Base-by-base conservation (phyloP, 192 early-diverging fungal species). In the Obelidium mucronatum region DNA sequence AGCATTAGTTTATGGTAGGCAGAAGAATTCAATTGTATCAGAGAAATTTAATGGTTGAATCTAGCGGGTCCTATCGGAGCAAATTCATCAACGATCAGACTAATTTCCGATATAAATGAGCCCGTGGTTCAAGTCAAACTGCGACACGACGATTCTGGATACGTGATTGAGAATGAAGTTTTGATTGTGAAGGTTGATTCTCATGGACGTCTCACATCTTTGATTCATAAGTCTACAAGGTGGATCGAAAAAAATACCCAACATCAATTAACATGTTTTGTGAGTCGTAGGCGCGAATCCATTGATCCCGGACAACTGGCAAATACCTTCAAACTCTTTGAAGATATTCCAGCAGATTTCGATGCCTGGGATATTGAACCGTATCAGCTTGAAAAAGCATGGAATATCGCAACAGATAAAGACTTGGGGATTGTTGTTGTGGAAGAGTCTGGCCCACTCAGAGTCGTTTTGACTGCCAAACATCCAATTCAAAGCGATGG, bases 301-400 rank as follows among this genome's bases (percentile, higher is more conserved):
- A 82, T 93, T 67, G 82, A 62, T 78, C 35, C 40, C 69, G 56
- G 89, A 0, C 78, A 84, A 48, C 58, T 67, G 2, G 92, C 85
- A 35, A 97, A 98, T 84, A 85, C 91, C 24, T 88, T 97, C 58
- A 84, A 86, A 39, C 74, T 95, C 62, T 94, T 89, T 78, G 95
- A 96, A 60, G 96, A 98, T 81, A 85, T 93, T 48, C 93, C 92
- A 22, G 66, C 94, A 28, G 93, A 88, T 79, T 96, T 65, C n/a
- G 67, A 69, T 26, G 56, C 56, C 2, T 73, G 56, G 70, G 82
- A 91, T 68, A 93, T 97, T 36, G 97, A 99, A 77, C 90, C 97
- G 26, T 98, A 97, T 80, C 94, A 95, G 78, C 82, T 94, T 26
- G 94, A 97, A 77, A 97, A 94, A 74, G 86, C 86, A 19, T 80